Percentiles rank a stretch among this genome's conserved stretches.
Conservation (phyloP, 78 protist genomes). For the Isochrysis galbana region DNA sequence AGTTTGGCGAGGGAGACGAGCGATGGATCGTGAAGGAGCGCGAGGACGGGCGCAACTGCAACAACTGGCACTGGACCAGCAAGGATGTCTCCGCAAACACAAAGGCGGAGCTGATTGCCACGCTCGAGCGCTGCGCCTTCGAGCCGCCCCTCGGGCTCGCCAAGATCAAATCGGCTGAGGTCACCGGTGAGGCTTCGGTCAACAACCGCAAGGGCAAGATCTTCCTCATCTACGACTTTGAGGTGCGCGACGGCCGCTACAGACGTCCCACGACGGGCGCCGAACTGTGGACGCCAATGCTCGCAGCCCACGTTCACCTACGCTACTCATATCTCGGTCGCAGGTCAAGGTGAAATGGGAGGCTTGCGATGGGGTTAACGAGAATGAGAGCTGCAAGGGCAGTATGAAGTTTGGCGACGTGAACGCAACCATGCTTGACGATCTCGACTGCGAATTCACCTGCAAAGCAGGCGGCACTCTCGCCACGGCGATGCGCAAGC, state of each 20-base stretch:
- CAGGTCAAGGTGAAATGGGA: conserved; percentile 9
- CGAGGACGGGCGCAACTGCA: conserved; percentile 26
- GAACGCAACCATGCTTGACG: background rate
- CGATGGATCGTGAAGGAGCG: conserved; percentile 40
- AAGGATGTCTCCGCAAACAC: background rate
- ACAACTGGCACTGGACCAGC: conserved; percentile 23
- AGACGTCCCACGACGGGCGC: no score
- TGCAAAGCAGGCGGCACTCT: background rate
- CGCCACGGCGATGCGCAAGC: conserved; percentile 12
- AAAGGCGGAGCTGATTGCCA: background rate
- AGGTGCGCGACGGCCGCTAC: no score
- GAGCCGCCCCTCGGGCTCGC: background rate
- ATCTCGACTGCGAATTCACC: background rate
- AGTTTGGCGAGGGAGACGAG: conserved; percentile 6
- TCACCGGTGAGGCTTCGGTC: background rate
- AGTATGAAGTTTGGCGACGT: background rate
- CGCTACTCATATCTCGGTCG: no score
- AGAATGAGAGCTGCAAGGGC: background rate
- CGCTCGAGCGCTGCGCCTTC: background rate
- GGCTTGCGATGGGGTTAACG: background rate
- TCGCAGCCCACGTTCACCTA: no score
- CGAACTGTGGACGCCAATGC: no score
- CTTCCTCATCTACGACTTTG: conserved; percentile 17
- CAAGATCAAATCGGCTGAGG: background rate
- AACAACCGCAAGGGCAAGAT: background rate